Percentiles rank a stretch among this genome's conserved stretches.
Conservation (phyloP, 2,329 filamentous ascomycete species). For the Scedosporium boydii region DNA sequence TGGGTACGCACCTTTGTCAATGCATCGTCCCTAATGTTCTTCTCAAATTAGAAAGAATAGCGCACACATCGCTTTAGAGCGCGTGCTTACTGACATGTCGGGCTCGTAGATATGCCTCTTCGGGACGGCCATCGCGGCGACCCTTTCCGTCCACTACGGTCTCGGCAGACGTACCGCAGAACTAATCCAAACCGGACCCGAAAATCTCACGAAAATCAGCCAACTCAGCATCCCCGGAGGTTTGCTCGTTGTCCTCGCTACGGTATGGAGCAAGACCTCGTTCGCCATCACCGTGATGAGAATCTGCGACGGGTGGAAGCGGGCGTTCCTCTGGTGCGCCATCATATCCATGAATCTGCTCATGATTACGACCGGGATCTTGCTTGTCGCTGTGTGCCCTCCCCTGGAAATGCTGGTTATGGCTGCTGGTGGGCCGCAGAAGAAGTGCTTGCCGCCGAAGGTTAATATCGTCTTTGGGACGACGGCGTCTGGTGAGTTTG, state of each 20-base stretch:
- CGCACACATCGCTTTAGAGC: not conserved
- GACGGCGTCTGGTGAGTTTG: not conserved
- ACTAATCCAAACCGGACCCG: not conserved
- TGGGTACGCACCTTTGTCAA: not conserved
- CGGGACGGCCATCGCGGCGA: not conserved
- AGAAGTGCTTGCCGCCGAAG: not conserved
- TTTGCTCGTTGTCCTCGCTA: not conserved
- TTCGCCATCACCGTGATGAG: not conserved
- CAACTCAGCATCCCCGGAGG: not conserved
- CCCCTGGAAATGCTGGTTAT: not conserved
- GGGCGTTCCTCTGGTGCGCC: not conserved
- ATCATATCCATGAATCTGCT: not conserved
- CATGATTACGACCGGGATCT: not conserved
- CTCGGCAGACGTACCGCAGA: not conserved
- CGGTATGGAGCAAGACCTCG: not conserved
- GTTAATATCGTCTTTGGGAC: not conserved
- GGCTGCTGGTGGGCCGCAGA: not conserved
- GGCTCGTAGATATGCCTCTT: not conserved
- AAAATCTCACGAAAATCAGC: not conserved
- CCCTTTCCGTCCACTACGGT: not conserved
- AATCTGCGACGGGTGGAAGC: not conserved
- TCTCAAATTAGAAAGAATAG: not conserved
- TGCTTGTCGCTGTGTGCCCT: not conserved
- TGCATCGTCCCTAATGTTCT: no score
- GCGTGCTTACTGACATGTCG: not conserved